A percentile compares a stretch with the other conserved stretches of the same genome.
These are phyloP conservation scores for Phytopythium mirpurense DNA, from an alignment of 352 stramenopile genomes.

Conservation along the genomic window DNA sequence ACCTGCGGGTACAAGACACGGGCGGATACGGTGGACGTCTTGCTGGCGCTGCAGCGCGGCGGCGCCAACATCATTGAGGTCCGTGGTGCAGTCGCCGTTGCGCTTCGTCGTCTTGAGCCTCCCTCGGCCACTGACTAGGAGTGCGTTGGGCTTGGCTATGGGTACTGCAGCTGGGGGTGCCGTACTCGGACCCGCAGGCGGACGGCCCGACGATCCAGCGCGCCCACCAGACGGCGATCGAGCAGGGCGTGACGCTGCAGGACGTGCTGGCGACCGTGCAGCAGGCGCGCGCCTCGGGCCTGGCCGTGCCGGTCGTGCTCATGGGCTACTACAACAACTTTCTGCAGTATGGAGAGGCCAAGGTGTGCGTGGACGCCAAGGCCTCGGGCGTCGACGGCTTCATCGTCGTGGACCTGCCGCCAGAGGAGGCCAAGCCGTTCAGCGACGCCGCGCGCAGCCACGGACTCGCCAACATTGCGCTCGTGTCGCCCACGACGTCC, in stretches of 20 bases:
- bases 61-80: conserved; percentile 96
- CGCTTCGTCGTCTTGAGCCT: too few relatives aligned
- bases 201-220: conserved; percentile 98
- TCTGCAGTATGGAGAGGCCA: conserved; percentile 93
- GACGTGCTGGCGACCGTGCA: conserved; percentile 93
- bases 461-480: conserved; percentile 93
- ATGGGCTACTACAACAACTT: conserved; percentile 99
- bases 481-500: conserved; percentile 96
- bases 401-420: conserved; percentile 97
- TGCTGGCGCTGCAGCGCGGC: conserved; percentile 95
- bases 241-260: conserved; percentile 91
- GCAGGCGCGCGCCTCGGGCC: conserved; percentile 84
- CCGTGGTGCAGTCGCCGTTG: too few relatives aligned
- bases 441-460: conserved; percentile 88
- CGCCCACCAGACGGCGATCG: conserved; percentile 91
- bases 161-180: conserved; percentile 92
- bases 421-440: conserved; percentile 91
- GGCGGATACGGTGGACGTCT: conserved; percentile 93
- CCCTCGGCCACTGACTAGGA: too few relatives aligned
- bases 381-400: conserved; percentile 93
- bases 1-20: conserved; percentile 93
- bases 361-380: conserved; percentile 77
- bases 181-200: conserved; percentile 98
- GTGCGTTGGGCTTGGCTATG: too few relatives aligned
- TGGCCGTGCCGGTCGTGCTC: conserved; percentile 95